Percentiles rank a stretch among this genome's conserved stretches.
phyloP scores from a whole-genome alignment of 2,329 filamentous ascomycete genomes.

The Scorias spongiosa region DNA sequence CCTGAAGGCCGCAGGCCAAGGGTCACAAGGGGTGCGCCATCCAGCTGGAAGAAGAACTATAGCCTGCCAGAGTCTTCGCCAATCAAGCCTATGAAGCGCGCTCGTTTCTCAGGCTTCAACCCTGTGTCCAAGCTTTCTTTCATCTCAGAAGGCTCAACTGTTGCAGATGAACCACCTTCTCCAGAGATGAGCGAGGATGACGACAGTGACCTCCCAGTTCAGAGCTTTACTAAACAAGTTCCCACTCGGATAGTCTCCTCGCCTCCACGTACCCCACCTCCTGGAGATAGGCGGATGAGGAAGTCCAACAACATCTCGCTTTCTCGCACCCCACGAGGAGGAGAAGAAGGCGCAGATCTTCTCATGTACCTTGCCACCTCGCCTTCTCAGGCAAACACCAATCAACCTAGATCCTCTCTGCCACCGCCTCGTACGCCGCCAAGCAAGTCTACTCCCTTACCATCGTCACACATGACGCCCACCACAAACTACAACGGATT shows the following conservation, averaged over 20 bases:
- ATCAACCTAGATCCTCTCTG: constrained; percentile 29
- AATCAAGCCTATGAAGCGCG: constrained; percentile 58
- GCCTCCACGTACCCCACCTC: constrained; percentile 66
- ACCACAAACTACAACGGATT: constrained; percentile 44
- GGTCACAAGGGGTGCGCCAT: constrained; percentile 14
- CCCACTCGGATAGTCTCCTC: constrained; percentile 48
- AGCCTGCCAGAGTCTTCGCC: constrained; percentile 76
- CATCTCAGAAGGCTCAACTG: constrained; percentile 54
- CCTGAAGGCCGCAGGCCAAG: constrained; percentile 17
- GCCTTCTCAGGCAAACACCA: constrained; percentile 62
- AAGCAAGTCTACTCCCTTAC: constrained; percentile 43
- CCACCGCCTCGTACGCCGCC: constrained; percentile 41
- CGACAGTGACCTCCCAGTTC: constrained; percentile 61
- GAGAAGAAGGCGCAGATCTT: constrained; percentile 71
- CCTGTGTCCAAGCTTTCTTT: constrained; percentile 63
- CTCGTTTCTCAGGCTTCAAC: constrained; percentile 50
- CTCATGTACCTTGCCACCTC: constrained; percentile 83
- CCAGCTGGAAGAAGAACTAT: constrained; percentile 62
- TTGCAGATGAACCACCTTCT: constrained; percentile 46
- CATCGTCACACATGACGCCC: constrained; percentile 79
- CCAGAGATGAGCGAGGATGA: constrained; percentile 60
- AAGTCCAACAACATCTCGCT: constrained; percentile 25
- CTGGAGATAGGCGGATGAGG: constrained; percentile 24
- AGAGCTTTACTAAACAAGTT: constrained; percentile 49
- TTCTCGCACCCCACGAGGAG: constrained; percentile 41